These are phyloP conservation scores for Auricularia cornea DNA, from an alignment of 768 basidiomycete species.

Conservation along the genomic window DNA sequence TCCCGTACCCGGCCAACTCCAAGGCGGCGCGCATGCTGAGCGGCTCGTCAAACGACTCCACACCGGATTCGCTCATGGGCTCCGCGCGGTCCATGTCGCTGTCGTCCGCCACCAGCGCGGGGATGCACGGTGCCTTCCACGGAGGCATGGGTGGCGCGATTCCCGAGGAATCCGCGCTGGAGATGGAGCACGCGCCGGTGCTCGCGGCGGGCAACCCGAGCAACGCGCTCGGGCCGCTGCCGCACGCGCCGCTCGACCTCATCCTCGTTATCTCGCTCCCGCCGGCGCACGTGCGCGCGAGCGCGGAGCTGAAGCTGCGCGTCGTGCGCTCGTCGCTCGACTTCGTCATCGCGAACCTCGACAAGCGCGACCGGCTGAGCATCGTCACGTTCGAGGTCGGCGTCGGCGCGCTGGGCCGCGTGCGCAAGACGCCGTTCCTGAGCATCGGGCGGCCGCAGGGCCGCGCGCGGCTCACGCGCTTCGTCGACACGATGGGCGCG, in stretches of 20 bases:
- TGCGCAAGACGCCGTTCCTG: slow-evolving; percentile 93
- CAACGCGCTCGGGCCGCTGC: slow-evolving; percentile 71
- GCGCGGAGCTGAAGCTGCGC: slow-evolving; percentile 76
- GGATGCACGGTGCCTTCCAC: not conserved
- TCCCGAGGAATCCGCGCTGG: not conserved
- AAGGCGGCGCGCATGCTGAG: slow-evolving; percentile 46
- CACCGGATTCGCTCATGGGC: slow-evolving; percentile 6
- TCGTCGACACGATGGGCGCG: slow-evolving; percentile 61
- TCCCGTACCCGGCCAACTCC: not conserved
- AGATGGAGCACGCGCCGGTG: not conserved
- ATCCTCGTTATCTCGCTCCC: slow-evolving; percentile 89
- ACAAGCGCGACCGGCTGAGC: slow-evolving; percentile 72
- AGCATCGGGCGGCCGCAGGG: slow-evolving; percentile 60
- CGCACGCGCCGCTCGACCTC: slow-evolving; percentile 84
- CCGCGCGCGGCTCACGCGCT: slow-evolving; percentile 59
- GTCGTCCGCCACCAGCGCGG: slow-evolving; percentile 1
- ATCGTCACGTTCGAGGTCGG: slow-evolving; percentile 93
- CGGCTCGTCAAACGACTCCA: slow-evolving; percentile 46
- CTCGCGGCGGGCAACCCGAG: slow-evolving; percentile 49
- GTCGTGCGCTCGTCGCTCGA: slow-evolving; percentile 85
- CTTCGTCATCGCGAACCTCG: slow-evolving; percentile 72
- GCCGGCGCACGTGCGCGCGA: slow-evolving; percentile 56
- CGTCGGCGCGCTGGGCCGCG: slow-evolving; percentile 68
- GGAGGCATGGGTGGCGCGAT: slow-evolving; percentile 1
- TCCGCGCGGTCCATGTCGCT: slow-evolving; percentile 1